phyloP scores from a whole-genome alignment of 2,329 filamentous ascomycete species.

The Xylaria digitata region DNA sequence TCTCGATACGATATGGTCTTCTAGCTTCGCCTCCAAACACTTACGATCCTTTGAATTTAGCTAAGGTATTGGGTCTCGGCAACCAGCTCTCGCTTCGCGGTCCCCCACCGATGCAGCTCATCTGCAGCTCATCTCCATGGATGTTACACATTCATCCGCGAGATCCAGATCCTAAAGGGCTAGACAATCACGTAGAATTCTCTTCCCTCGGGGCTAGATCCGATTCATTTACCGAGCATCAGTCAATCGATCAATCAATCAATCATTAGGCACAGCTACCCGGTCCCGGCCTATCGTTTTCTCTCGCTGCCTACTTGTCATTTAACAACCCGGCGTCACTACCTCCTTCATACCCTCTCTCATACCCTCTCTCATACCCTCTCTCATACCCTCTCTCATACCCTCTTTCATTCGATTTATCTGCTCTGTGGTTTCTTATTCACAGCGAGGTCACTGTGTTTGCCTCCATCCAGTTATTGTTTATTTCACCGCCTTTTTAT shows the following conservation, averaged over 20 bases:
- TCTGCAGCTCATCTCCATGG: slow-evolving; percentile 36
- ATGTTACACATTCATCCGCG: slow-evolving; percentile 37
- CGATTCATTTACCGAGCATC: slow-evolving; percentile 25
- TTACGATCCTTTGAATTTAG: slow-evolving; percentile 9
- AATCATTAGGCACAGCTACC: slow-evolving; percentile 17
- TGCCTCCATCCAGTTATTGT: not conserved
- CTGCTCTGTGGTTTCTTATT: slow-evolving; percentile 17
- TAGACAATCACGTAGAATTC: slow-evolving; percentile 25
- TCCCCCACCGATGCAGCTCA: slow-evolving; percentile 32
- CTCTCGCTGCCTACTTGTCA: not conserved
- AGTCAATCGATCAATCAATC: not conserved
- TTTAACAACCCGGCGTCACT: slow-evolving; percentile 15
- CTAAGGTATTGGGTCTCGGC: slow-evolving; percentile 4
- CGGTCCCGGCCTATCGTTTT: slow-evolving; percentile 17
- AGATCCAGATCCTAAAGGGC: slow-evolving; percentile 37
- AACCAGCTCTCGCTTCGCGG: slow-evolving; percentile 10
- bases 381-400: slow-evolving; percentile 14
- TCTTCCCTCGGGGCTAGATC: slow-evolving; percentile 28
- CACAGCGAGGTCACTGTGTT: not conserved
- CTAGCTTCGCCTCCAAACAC: slow-evolving; percentile 26
- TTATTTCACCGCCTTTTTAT: not conserved
- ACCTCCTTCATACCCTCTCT: slow-evolving; percentile 16
- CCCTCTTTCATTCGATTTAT: slow-evolving; percentile 9
- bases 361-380: slow-evolving; percentile 5
- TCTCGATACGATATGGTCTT: slow-evolving; percentile 25